Evolutionary conservation across 805 yeast species (phyloP).

Genomic region (Kuraishia borneana): DNA sequence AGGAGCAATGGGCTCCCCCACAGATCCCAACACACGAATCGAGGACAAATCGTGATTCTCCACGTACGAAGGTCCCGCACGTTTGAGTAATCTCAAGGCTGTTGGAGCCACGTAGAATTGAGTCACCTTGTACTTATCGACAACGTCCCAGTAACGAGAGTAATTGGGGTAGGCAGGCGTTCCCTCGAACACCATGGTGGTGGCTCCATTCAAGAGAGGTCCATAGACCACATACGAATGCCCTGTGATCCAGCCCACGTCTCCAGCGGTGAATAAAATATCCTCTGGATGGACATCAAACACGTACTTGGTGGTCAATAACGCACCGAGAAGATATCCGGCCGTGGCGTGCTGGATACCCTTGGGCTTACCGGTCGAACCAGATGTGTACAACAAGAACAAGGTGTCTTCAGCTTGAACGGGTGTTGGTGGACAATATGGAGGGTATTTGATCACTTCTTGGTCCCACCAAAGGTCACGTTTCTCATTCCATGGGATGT

Average conservation of each 20-base stretch:
- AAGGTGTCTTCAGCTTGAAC: constrained; percentile 75
- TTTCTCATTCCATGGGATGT: constrained; percentile 34
- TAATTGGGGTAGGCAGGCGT: constrained; percentile 80
- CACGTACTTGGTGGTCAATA: constrained; percentile 61
- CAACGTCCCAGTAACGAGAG: constrained; percentile 73
- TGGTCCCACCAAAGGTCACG: constrained; percentile 76
- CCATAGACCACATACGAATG: constrained; percentile 80
- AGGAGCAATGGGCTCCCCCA: constrained; percentile 80
- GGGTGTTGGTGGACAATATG: constrained; percentile 64
- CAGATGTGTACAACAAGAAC: constrained; percentile 74
- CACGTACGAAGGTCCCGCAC: constrained; percentile 59
- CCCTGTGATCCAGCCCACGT: constrained; percentile 88
- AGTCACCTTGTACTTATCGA: constrained; percentile 58
- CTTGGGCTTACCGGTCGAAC: constrained; percentile 84
- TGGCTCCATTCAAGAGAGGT: constrained; percentile 64
- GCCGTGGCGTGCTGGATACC: constrained; percentile 79
- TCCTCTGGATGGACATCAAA: constrained; percentile 72
- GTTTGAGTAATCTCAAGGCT: constrained; percentile 63
- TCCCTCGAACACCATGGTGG: constrained; percentile 76
- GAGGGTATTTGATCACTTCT: constrained; percentile 52
- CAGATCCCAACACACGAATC: constrained; percentile 66
- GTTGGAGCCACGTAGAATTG: constrained; percentile 84
- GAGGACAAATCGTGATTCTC: constrained; percentile 51
- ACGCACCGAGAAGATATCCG: constrained; percentile 67
- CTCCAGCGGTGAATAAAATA: constrained; percentile 77